Conservation (phyloP, 73 alveolate species). For the Uronychia setigera region DNA sequence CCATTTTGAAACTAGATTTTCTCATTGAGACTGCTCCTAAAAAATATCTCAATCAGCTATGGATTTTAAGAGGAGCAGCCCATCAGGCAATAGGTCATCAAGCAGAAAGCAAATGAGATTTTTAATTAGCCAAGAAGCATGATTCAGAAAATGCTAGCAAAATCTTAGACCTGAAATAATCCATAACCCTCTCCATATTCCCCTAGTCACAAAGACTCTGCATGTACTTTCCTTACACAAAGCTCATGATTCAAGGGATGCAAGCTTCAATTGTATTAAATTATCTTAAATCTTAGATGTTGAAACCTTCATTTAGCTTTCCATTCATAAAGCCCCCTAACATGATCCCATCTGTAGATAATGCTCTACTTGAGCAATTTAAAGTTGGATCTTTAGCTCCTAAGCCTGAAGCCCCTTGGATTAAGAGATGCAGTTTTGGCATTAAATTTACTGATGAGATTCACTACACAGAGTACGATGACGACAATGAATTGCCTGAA, state of each 20-base stretch:
- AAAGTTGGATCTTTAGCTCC: constrained; percentile 37
- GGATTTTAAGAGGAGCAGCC: constrained; percentile 50
- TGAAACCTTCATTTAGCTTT: constrained; percentile 68
- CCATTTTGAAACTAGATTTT: constrained; percentile 41
- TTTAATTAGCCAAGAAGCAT: constrained; percentile 45
- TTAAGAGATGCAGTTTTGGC: constrained; percentile 57
- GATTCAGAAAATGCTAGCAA: constrained; percentile 42
- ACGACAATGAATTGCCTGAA: constrained; percentile 46
- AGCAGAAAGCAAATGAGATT: constrained; percentile 42
- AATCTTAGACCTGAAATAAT: constrained; percentile 41
- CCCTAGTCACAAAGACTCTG: constrained; percentile 61
- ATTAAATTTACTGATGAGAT: constrained; percentile 70
- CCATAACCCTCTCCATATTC: constrained; percentile 42
- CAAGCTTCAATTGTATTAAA: not conserved
- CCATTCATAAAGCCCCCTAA: constrained; percentile 78
- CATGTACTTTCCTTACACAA: constrained; percentile 44
- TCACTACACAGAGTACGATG: constrained; percentile 64
- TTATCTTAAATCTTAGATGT: not conserved
- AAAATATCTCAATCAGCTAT: constrained; percentile 48
- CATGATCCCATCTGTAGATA: constrained; percentile 73
- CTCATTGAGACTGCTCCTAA: constrained; percentile 63
- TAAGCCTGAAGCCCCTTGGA: constrained; percentile 80
- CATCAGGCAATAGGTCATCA: constrained; percentile 22
- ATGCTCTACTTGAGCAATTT: constrained; percentile 51
- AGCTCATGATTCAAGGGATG: constrained; percentile 35